phyloP scores from a whole-genome alignment of 805 yeast species.

The Saturnispora serradocipensis region DNA sequence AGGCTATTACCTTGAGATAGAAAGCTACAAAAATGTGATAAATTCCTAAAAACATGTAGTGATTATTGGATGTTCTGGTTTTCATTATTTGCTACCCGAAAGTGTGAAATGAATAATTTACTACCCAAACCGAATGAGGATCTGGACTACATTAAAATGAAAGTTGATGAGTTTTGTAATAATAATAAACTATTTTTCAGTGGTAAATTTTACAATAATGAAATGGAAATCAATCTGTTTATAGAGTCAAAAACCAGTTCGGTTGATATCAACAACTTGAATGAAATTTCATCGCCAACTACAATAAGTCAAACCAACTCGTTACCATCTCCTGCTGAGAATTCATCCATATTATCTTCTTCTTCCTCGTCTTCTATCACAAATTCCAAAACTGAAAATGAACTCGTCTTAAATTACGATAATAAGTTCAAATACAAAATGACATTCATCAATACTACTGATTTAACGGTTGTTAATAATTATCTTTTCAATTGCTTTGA shows the following conservation, averaged over 20 bases:
- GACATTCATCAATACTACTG: conserved; percentile 14
- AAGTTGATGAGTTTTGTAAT: conserved; percentile 8
- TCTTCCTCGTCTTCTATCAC: background rate
- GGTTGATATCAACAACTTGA: background rate
- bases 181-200: conserved; percentile 7
- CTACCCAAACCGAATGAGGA: background rate
- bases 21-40: background rate
- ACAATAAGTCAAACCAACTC: background rate
- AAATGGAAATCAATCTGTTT: background rate
- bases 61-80: background rate
- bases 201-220: conserved; percentile 9
- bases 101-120: background rate
- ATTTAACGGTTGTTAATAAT: conserved; percentile 16
- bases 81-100: background rate
- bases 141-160: background rate
- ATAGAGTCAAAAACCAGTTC: background rate
- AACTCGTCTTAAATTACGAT: background rate
- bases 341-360: conserved; percentile 1
- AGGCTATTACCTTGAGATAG: background rate
- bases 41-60: background rate
- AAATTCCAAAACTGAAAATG: conserved; percentile 1
- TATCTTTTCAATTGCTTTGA: conserved; percentile 27
- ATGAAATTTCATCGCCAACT: background rate
- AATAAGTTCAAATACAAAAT: conserved; percentile 12
- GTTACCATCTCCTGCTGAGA: background rate